A percentile compares a stretch with the other conserved stretches of the same genome.
Conservation (phyloP, 495 filamentous ascomycete species). For the Aspergillus avenaceus region DNA sequence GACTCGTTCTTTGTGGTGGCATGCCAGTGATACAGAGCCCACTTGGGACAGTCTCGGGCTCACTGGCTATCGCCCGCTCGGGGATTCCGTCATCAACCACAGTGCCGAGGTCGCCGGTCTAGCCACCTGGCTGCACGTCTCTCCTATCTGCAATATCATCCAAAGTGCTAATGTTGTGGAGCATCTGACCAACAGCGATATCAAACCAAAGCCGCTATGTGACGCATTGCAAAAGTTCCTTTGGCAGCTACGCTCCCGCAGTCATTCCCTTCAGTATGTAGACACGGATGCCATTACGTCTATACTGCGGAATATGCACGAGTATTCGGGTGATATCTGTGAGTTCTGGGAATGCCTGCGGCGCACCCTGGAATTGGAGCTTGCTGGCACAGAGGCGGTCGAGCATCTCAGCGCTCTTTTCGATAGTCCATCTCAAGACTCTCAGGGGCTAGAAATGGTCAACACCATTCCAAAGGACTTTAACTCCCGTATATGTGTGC, state of each 20-base stretch:
- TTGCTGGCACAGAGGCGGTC: slow-evolving; percentile 39
- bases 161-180: slow-evolving; percentile 47
- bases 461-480: slow-evolving; percentile 36
- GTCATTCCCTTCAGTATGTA: slow-evolving; percentile 35
- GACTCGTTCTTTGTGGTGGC: slow-evolving; percentile 61
- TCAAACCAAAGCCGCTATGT: slow-evolving; percentile 49
- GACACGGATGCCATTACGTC: slow-evolving; percentile 42
- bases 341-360: slow-evolving; percentile 54
- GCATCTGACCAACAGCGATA: slow-evolving; percentile 42
- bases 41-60: slow-evolving; percentile 69
- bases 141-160: slow-evolving; percentile 54
- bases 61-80: slow-evolving; percentile 56
- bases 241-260: slow-evolving; percentile 37
- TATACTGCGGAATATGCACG: slow-evolving; percentile 39
- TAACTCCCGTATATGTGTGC: slow-evolving; percentile 38
- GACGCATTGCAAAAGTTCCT: slow-evolving; percentile 44
- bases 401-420: slow-evolving; percentile 41
- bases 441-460: slow-evolving; percentile 8
- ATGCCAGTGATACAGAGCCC: slow-evolving; percentile 56
- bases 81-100: slow-evolving; percentile 43
- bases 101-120: slow-evolving; percentile 50
- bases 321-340: slow-evolving; percentile 42
- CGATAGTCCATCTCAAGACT: slow-evolving; percentile 29
- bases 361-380: slow-evolving; percentile 48
- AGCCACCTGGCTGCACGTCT: slow-evolving; percentile 55